Conservation (phyloP, 129 eudicot genomes). For the Glebionis coronaria region DNA sequence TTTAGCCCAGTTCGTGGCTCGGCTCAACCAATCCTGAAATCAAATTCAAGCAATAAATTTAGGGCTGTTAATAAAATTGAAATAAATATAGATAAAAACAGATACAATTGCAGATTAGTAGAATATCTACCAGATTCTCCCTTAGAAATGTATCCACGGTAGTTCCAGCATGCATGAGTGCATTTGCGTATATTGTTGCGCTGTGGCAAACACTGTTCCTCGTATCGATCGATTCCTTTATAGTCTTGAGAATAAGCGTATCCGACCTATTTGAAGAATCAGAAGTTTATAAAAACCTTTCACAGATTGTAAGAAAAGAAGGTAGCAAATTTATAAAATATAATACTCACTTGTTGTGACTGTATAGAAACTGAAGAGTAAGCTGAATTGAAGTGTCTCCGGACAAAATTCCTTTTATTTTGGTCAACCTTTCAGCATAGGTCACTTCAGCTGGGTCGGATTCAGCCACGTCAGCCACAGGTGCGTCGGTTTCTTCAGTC, state of each 20-base stretch:
- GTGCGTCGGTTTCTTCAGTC: conserved; percentile 65
- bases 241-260: conserved; percentile 88
- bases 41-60: conserved; percentile 4
- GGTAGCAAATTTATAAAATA: neutral
- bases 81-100: neutral
- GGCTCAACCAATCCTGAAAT: conserved; percentile 92
- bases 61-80: neutral
- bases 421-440: conserved; percentile 79
- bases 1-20: conserved; percentile 99
- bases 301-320: neutral
- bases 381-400: conserved; percentile 97
- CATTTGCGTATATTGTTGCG: conserved; percentile 94
- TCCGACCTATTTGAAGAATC: conserved; percentile 60
- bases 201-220: conserved; percentile 99
- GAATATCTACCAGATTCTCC: conserved; percentile 79
- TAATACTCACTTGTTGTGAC: conserved; percentile 86
- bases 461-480: conserved; percentile 28
- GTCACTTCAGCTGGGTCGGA: conserved; percentile 61
- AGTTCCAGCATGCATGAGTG: conserved; percentile 99
- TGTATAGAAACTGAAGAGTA: conserved; percentile 84
- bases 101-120: neutral
- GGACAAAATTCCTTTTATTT: conserved; percentile 79
- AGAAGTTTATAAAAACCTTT: conserved; percentile 11
- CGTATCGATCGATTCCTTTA: conserved; percentile 96
- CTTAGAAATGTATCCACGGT: conserved; percentile 92